Percentiles rank a stretch among this genome's conserved stretches.
phyloP scores from a whole-genome alignment of 345 rosid species.

The Gossypium longicalyx region DNA sequence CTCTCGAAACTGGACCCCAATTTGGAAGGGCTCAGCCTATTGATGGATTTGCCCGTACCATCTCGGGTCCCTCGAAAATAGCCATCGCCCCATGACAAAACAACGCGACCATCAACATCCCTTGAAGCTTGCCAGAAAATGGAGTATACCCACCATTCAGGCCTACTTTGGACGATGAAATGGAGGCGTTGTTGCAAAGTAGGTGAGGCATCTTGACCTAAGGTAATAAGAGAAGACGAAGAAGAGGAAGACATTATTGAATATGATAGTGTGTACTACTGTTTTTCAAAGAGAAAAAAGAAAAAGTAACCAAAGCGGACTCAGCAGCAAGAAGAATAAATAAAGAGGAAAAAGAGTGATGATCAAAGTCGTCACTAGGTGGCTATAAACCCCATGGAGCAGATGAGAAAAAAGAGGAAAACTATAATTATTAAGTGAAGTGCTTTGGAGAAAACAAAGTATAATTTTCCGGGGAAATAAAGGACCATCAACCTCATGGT shows the following conservation, averaged over 20 bases:
- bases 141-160: conserved; percentile 56
- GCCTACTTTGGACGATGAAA: conserved; percentile 35
- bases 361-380: background rate
- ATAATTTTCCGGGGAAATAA: background rate
- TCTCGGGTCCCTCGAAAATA: conserved; percentile 31
- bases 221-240: conserved; percentile 22
- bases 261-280: background rate
- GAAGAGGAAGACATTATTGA: conserved; percentile 23
- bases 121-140: conserved; percentile 53
- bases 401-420: too few species aligned
- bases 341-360: background rate
- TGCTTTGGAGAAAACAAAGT: conserved; percentile 7
- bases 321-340: background rate
- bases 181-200: conserved; percentile 49
- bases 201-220: conserved; percentile 22
- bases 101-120: conserved; percentile 28
- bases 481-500: background rate
- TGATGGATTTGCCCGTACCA: conserved; percentile 3
- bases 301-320: background rate
- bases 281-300: background rate
- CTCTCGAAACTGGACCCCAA: conserved; percentile 20
- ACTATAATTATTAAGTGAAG: background rate
- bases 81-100: conserved; percentile 47
- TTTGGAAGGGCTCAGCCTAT: background rate
- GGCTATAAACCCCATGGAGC: too few species aligned